phyloP scores from a whole-genome alignment of 2,329 filamentous ascomycete species.

The Magnaporthiopsis rhizophila region DNA sequence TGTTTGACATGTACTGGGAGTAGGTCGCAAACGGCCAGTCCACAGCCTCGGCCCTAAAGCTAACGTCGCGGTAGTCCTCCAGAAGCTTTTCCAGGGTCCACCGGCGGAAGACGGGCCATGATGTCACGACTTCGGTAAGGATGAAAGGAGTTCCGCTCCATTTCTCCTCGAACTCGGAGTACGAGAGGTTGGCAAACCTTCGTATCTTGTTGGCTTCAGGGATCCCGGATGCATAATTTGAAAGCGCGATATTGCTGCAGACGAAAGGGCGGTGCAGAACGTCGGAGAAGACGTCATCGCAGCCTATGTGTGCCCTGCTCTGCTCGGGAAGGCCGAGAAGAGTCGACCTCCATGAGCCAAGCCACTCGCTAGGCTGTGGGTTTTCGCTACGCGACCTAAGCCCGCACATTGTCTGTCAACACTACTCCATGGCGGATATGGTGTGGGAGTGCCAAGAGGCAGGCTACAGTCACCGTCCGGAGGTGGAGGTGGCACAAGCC shows the following conservation, averaged over 20 bases:
- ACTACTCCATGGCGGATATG: slow-evolving; percentile 8
- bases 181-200: slow-evolving; percentile 59
- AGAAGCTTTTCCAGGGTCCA: slow-evolving; percentile 69
- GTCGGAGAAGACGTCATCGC: slow-evolving; percentile 79
- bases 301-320: slow-evolving; percentile 54
- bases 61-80: slow-evolving; percentile 52
- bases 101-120: slow-evolving; percentile 68
- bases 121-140: slow-evolving; percentile 69
- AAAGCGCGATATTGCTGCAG: slow-evolving; percentile 68
- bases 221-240: slow-evolving; percentile 61
- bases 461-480: neutral
- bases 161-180: slow-evolving; percentile 61
- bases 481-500: neutral
- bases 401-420: neutral
- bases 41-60: slow-evolving; percentile 85
- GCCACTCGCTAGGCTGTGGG: slow-evolving; percentile 53
- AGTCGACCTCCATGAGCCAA: slow-evolving; percentile 77
- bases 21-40: slow-evolving; percentile 86
- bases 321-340: slow-evolving; percentile 50
- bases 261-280: slow-evolving; percentile 83
- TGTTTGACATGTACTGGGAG: slow-evolving; percentile 71
- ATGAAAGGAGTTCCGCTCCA: slow-evolving; percentile 85
- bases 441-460: neutral
- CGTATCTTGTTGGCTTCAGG: slow-evolving; percentile 65
- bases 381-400: slow-evolving; percentile 22